Evolutionary conservation across 129 eudicot genomes (phyloP).

Genomic region (Lonicera japonica): DNA sequence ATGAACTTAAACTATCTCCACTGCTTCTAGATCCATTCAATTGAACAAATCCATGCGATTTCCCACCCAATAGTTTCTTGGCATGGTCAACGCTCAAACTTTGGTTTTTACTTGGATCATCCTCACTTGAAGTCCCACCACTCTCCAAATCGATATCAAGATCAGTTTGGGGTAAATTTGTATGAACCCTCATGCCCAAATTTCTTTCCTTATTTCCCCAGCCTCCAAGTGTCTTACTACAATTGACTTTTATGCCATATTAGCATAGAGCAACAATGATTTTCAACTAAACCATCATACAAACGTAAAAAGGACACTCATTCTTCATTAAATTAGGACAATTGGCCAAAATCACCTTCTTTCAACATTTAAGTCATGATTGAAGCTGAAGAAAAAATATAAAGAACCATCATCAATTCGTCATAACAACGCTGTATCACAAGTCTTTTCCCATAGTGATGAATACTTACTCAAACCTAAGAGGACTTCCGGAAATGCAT

Average conservation of each 20-base stretch:
- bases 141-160: slow-evolving; percentile 49
- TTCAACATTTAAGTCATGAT: neutral
- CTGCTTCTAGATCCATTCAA: slow-evolving; percentile 12
- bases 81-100: slow-evolving; percentile 8
- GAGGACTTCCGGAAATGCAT: too few relatives aligned
- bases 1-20: slow-evolving; percentile 13
- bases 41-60: slow-evolving; percentile 21
- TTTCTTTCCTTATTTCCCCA: slow-evolving; percentile 6
- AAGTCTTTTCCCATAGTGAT: too few relatives aligned
- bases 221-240: neutral
- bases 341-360: neutral
- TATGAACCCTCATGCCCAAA: slow-evolving; percentile 24
- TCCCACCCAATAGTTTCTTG: slow-evolving; percentile 13
- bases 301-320: neutral
- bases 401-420: too few relatives aligned
- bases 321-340: neutral
- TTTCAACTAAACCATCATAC: neutral
- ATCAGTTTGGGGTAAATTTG: slow-evolving; percentile 17
- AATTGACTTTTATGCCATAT: too few relatives aligned
- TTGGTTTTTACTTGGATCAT: slow-evolving; percentile 20
- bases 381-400: neutral
- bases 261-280: too few relatives aligned
- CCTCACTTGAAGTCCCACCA: slow-evolving; percentile 45
- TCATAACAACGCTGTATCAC: too few relatives aligned
- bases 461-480: too few relatives aligned